A percentile compares a stretch with the other conserved stretches of the same genome.
Evolutionary conservation across 306 rosid species (phyloP).

Genomic region (Herpetospermum pedunculosum): DNA sequence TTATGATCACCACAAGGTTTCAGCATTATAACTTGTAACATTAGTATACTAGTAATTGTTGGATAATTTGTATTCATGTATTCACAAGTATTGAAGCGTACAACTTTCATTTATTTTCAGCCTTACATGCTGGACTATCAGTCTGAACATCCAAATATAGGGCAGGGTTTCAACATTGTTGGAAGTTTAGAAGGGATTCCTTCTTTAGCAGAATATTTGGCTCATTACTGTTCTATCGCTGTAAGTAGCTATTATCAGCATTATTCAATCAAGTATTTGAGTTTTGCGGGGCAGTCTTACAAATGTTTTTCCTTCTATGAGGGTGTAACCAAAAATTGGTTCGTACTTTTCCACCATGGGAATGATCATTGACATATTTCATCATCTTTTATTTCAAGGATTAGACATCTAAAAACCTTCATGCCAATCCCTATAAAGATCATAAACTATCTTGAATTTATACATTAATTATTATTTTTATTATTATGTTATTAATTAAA

Average conservation of each 20-base stretch:
- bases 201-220: conserved; percentile 66
- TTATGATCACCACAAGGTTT: neutral
- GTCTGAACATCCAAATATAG: conserved; percentile 13
- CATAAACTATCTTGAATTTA: neutral
- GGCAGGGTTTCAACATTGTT: conserved; percentile 41
- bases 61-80: neutral
- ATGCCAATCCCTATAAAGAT: too few relatives aligned
- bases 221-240: conserved; percentile 58
- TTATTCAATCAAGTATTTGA: neutral
- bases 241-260: conserved; percentile 37
- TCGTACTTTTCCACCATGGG: neutral
- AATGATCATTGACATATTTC: neutral
- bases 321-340: neutral
- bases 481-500: neutral
- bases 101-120: conserved; percentile 34
- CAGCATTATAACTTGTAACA: neutral
- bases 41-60: neutral
- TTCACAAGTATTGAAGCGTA: neutral
- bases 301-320: neutral
- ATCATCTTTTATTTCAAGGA: neutral
- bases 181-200: conserved; percentile 81
- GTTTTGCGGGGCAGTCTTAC: neutral
- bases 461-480: neutral
- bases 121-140: conserved; percentile 37
- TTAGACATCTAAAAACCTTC: neutral